Evolutionary conservation across 1,284 basidiomycete species (phyloP).

Genomic region (Microbotryum scabiosae): DNA sequence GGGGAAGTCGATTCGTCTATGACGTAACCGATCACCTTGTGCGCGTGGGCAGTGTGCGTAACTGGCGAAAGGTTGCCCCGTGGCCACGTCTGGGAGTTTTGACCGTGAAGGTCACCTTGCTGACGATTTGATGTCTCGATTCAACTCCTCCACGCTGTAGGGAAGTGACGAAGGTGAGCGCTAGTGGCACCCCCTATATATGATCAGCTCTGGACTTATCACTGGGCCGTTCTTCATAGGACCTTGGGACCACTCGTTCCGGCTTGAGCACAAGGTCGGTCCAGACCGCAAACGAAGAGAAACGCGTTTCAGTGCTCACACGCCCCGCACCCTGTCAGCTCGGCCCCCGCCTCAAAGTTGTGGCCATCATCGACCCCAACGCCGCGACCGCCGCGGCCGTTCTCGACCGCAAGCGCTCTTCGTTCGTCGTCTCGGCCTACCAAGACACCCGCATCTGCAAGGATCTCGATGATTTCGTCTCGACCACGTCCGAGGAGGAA

Average conservation of each 20-base stretch:
- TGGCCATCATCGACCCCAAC: conserved; percentile 87
- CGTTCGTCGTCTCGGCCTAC: conserved; percentile 90
- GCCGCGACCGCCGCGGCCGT: conserved; percentile 70
- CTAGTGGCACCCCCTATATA: neutral
- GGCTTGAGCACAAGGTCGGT: conserved; percentile 67
- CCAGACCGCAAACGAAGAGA: neutral
- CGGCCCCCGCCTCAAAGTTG: conserved; percentile 89
- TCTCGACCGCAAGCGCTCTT: conserved; percentile 81
- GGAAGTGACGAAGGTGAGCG: conserved; percentile 16
- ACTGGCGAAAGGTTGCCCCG: conserved; percentile 64
- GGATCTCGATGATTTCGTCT: conserved; percentile 73
- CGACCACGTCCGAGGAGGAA: conserved; percentile 51
- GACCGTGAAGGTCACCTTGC: conserved; percentile 52
- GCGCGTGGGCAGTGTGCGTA: neutral
- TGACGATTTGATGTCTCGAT: neutral
- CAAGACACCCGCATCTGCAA: conserved; percentile 81
- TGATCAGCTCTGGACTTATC: neutral
- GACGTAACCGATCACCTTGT: no score
- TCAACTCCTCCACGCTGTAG: neutral
- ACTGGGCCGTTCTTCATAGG: conserved; percentile 14
- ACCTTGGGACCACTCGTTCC: conserved; percentile 91
- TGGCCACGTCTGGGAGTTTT: conserved; percentile 41
- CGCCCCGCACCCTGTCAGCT: conserved; percentile 49
- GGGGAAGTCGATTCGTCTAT: neutral
- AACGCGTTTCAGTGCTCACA: neutral